Evolutionary conservation across 2,329 filamentous ascomycete genomes (phyloP).

Genomic region (Neoarthrinium moseri): DNA sequence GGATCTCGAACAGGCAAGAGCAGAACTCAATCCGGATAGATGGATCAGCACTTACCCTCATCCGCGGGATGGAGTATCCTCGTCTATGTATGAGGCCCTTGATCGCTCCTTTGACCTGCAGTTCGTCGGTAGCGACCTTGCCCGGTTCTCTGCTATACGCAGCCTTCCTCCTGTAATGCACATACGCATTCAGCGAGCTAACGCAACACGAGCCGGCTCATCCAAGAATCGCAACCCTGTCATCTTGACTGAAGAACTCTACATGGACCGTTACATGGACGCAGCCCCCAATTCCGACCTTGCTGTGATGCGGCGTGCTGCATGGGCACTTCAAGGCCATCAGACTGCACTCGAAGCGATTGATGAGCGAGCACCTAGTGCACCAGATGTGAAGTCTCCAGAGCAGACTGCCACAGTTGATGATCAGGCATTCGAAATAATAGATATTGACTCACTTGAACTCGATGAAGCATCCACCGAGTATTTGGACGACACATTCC

Average conservation of each 20-base stretch:
- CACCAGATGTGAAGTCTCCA: too few species aligned
- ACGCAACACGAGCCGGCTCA: conserved; percentile 50
- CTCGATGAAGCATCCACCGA: too few species aligned
- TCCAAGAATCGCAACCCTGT: conserved; percentile 78
- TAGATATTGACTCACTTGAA: too few species aligned
- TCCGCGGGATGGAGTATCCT: conserved; percentile 41
- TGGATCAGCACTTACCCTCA: conserved; percentile 57
- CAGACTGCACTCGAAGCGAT: conserved; percentile 37
- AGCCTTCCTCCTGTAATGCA: conserved; percentile 83
- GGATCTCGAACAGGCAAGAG: conserved; percentile 40
- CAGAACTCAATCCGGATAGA: conserved; percentile 61
- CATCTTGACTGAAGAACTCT: conserved; percentile 76
- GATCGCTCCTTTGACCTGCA: conserved; percentile 80
- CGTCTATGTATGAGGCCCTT: conserved; percentile 79
- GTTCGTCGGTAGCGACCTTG: conserved; percentile 58
- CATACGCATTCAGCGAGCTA: conserved; percentile 82
- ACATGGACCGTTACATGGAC: conserved; percentile 86
- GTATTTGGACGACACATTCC: too few species aligned
- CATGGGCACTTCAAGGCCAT: conserved; percentile 72
- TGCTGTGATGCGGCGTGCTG: conserved; percentile 62
- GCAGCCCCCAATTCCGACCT: conserved; percentile 58
- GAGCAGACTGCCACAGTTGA: too few species aligned
- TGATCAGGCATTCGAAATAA: too few species aligned
- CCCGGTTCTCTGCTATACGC: conserved; percentile 69
- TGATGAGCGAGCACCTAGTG: too few species aligned